Conservation (phyloP, 2,329 filamentous ascomycete genomes). For the Onygenales sp. region DNA sequence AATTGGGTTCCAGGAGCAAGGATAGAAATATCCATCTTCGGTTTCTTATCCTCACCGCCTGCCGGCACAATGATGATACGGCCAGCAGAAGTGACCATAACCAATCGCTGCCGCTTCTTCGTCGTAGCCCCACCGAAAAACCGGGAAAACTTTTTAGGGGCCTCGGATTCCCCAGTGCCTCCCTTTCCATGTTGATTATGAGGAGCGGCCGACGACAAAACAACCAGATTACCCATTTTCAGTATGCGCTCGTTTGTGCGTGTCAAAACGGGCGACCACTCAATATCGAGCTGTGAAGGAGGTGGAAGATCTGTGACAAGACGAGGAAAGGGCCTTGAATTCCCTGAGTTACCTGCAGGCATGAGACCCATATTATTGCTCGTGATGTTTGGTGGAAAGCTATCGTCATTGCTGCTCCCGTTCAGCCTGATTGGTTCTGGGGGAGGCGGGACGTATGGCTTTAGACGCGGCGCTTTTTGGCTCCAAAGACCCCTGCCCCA, state of each 20-base stretch:
- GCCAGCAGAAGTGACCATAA: conserved; percentile 89
- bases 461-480: conserved; percentile 76
- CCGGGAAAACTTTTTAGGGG: conserved; percentile 73
- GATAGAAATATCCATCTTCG: conserved; percentile 86
- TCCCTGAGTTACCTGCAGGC: conserved; percentile 38
- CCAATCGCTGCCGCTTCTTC: conserved; percentile 86
- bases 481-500: conserved; percentile 86
- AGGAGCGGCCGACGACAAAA: conserved; percentile 67
- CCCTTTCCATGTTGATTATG: conserved; percentile 64
- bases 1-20: conserved; percentile 65
- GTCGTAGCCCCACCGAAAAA: conserved; percentile 88
- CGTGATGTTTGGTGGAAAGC: conserved; percentile 33
- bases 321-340: conserved; percentile 56
- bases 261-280: conserved; percentile 94
- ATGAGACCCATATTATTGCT: conserved; percentile 19
- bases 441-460: conserved; percentile 68
- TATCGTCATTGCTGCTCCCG: conserved; percentile 29
- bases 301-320: conserved; percentile 93
- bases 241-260: conserved; percentile 87
- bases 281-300: conserved; percentile 93
- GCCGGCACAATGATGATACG: conserved; percentile 83
- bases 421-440: conserved; percentile 73
- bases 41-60: conserved; percentile 90
- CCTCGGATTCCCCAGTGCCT: conserved; percentile 54
- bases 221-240: conserved; percentile 83